phyloP scores from a whole-genome alignment of 768 basidiomycete species.

The Symmetrospora coprosmae region DNA sequence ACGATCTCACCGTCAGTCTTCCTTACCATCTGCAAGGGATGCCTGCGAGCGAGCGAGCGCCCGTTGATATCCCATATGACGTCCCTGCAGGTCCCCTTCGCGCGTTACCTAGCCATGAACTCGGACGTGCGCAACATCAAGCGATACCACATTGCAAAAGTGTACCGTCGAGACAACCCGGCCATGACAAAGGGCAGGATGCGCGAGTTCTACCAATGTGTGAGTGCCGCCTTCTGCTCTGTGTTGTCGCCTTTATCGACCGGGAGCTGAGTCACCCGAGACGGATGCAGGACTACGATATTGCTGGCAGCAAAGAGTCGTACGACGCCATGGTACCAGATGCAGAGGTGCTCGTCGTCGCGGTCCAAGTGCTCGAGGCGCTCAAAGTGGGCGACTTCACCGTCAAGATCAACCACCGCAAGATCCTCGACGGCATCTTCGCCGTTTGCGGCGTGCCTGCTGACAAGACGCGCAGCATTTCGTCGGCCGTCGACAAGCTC shows the following conservation, averaged over 20 bases:
- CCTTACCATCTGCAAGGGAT: neutral
- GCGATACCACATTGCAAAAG: constrained; percentile 97
- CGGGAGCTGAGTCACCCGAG: too few relatives aligned
- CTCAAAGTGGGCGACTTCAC: constrained; percentile 89
- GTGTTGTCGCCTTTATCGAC: neutral
- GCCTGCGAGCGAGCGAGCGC: neutral
- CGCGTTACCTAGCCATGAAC: constrained; percentile 86
- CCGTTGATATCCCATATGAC: neutral
- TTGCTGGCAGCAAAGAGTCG: constrained; percentile 47
- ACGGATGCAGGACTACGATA: constrained; percentile 89
- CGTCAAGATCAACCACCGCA: constrained; percentile 93
- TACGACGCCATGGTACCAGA: constrained; percentile 98
- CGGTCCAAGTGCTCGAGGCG: constrained; percentile 63
- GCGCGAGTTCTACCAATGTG: constrained; percentile 97
- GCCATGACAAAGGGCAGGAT: constrained; percentile 96
- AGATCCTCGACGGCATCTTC: constrained; percentile 92
- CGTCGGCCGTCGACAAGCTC: constrained; percentile 92
- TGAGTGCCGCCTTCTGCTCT: constrained; percentile 38
- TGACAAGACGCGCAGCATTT: constrained; percentile 80
- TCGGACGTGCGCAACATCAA: constrained; percentile 51
- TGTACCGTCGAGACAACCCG: constrained; percentile 88
- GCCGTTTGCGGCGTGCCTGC: constrained; percentile 84
- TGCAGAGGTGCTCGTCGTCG: constrained; percentile 68
- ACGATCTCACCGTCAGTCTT: constrained; percentile 68
- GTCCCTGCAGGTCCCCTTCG: constrained; percentile 56